Conservation (phyloP, 2,329 filamentous ascomycete genomes). For the Cryphonectria carpinicola region DNA sequence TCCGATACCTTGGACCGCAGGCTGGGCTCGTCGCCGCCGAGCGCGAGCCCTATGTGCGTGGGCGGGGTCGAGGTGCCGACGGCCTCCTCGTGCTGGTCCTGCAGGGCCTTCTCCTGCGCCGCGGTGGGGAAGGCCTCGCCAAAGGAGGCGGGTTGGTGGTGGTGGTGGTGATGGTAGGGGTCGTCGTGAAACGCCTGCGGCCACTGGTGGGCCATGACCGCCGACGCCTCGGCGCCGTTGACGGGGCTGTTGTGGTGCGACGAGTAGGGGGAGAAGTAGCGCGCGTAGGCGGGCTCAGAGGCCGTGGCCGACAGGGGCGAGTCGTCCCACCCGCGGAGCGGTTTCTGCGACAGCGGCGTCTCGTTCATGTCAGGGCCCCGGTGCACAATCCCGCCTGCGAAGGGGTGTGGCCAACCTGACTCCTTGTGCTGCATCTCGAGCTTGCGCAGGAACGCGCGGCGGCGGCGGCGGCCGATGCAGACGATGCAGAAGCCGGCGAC, state of each 20-base stretch:
- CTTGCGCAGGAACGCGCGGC: slow-evolving; percentile 54
- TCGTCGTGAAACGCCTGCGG: slow-evolving; percentile 33
- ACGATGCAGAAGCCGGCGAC: slow-evolving; percentile 57
- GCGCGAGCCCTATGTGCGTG: slow-evolving; percentile 47
- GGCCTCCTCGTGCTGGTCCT: slow-evolving; percentile 23
- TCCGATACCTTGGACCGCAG: slow-evolving; percentile 38
- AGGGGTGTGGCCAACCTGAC: slow-evolving; percentile 48
- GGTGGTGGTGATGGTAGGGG: neutral
- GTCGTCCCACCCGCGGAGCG: slow-evolving; percentile 57
- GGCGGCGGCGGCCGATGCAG: slow-evolving; percentile 58
- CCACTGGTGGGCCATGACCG: slow-evolving; percentile 40
- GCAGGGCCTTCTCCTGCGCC: slow-evolving; percentile 30
- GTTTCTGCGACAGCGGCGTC: slow-evolving; percentile 58
- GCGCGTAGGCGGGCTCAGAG: slow-evolving; percentile 34
- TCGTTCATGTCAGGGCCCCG: slow-evolving; percentile 49
- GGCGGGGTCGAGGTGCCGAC: slow-evolving; percentile 21
- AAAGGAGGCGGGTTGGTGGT: slow-evolving; percentile 15
- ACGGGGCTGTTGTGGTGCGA: slow-evolving; percentile 64
- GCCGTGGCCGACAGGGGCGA: slow-evolving; percentile 52
- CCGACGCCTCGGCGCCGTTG: slow-evolving; percentile 45
- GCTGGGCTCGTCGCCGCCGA: slow-evolving; percentile 45
- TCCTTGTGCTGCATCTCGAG: slow-evolving; percentile 46
- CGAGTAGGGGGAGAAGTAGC: slow-evolving; percentile 63
- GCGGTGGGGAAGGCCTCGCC: slow-evolving; percentile 34
- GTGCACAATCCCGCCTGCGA: slow-evolving; percentile 30